These are phyloP conservation scores for Cladorrhinum sp. DNA, from an alignment of 2,329 filamentous ascomycete genomes.

Conservation along the genomic window DNA sequence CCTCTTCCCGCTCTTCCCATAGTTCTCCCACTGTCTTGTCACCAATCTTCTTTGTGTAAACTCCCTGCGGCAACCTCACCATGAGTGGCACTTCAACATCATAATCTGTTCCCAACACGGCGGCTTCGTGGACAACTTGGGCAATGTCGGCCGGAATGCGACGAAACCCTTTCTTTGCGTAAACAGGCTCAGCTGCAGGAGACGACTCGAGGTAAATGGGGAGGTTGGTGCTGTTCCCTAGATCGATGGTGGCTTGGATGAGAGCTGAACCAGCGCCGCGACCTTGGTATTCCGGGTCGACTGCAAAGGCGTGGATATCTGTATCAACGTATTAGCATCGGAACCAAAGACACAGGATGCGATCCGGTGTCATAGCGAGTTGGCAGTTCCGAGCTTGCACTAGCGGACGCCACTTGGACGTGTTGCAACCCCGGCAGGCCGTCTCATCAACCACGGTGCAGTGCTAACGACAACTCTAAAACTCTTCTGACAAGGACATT, in stretches of 20 bases:
- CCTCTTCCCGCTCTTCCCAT: constrained; percentile 11
- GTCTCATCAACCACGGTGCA: neutral
- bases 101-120: constrained; percentile 33
- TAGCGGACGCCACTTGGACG: neutral
- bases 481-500: neutral
- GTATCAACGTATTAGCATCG: neutral
- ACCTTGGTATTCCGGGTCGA: constrained; percentile 43
- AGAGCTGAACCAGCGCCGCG: constrained; percentile 41
- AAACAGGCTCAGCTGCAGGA: constrained; percentile 40
- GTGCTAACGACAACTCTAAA: neutral
- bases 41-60: neutral
- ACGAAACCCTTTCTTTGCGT: constrained; percentile 46
- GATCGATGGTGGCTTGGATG: constrained; percentile 40
- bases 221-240: constrained; percentile 36
- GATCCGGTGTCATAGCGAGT: neutral
- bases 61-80: constrained; percentile 37
- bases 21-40: constrained; percentile 1
- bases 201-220: constrained; percentile 49
- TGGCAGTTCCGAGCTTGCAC: neutral
- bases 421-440: neutral
- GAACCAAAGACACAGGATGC: neutral
- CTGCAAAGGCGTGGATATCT: constrained; percentile 44
- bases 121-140: constrained; percentile 36
- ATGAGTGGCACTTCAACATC: constrained; percentile 42
- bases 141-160: constrained; percentile 37